phyloP scores from a whole-genome alignment of 2,329 filamentous ascomycete species.

The Sporothrix euskadiensis region DNA sequence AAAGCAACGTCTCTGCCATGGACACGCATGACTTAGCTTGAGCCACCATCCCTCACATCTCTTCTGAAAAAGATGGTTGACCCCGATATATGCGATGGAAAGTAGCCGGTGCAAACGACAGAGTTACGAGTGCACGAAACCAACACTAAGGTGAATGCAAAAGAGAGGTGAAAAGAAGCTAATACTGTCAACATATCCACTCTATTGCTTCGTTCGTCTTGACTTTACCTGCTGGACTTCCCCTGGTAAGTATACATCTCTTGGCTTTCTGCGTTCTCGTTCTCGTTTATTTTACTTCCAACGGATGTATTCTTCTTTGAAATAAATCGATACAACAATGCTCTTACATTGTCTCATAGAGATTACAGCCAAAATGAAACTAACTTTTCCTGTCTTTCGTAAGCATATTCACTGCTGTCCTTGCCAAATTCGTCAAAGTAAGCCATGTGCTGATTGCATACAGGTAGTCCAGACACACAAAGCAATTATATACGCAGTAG shows the following conservation, averaged over 20 bases:
- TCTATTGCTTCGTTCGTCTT: not conserved
- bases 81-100: not conserved
- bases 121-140: not conserved
- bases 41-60: not conserved
- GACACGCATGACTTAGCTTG: not conserved
- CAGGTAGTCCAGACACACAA: too few relatives aligned
- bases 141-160: not conserved
- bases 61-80: not conserved
- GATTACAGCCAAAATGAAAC: not conserved
- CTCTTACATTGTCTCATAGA: not conserved
- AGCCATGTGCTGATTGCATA: too few relatives aligned
- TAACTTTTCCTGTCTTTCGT: not conserved
- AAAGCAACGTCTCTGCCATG: not conserved
- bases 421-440: too few relatives aligned
- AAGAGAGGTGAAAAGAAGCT: conserved; percentile 4
- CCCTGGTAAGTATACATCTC: not conserved
- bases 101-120: too few relatives aligned
- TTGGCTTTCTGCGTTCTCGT: not conserved
- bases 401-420: not conserved
- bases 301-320: not conserved
- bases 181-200: not conserved
- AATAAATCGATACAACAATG: not conserved
- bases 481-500: too few relatives aligned
- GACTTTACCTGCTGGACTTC: not conserved
- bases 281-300: not conserved